Conservation (phyloP, 148 eudicot genomes). For the Rhododendron ferrugineum region DNA sequence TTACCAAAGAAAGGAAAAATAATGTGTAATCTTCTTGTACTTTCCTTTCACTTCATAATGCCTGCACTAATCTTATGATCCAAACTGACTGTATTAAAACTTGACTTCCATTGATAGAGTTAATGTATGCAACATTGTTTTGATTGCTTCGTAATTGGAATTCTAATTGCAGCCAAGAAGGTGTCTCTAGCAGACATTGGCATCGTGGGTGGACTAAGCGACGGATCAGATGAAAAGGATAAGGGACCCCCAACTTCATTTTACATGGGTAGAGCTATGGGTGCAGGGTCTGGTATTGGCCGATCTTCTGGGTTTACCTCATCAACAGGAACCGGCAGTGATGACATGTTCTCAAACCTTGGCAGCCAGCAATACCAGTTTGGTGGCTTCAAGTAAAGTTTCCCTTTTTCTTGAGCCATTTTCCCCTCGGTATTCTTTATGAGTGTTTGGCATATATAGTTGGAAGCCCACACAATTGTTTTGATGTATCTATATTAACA, state of each 20-base stretch:
- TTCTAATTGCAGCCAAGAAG: slow-evolving; percentile 73
- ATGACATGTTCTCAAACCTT: slow-evolving; percentile 53
- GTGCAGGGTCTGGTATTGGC: slow-evolving; percentile 53
- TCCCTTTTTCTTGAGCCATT: neutral
- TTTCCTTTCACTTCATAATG: neutral
- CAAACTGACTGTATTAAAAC: neutral
- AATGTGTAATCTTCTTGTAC: neutral
- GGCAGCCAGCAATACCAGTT: slow-evolving; percentile 45
- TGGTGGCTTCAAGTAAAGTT: slow-evolving; percentile 32
- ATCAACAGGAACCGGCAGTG: slow-evolving; percentile 27
- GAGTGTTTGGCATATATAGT: neutral
- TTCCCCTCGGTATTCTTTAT: neutral
- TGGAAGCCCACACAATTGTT: neutral
- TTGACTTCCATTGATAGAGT: neutral
- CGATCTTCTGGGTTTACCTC: slow-evolving; percentile 40
- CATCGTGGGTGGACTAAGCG: slow-evolving; percentile 68
- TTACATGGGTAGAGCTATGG: slow-evolving; percentile 79
- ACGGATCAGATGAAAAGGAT: slow-evolving; percentile 55
- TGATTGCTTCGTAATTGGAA: slow-evolving; percentile 4
- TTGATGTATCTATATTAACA: neutral
- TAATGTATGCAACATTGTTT: neutral
- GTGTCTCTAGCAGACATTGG: slow-evolving; percentile 74
- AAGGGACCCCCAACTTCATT: slow-evolving; percentile 55
- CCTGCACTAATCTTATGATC: neutral
- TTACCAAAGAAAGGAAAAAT: neutral